Evolutionary conservation across 2,329 filamentous ascomycete genomes (phyloP).

Genomic region (Fusarium musae): DNA sequence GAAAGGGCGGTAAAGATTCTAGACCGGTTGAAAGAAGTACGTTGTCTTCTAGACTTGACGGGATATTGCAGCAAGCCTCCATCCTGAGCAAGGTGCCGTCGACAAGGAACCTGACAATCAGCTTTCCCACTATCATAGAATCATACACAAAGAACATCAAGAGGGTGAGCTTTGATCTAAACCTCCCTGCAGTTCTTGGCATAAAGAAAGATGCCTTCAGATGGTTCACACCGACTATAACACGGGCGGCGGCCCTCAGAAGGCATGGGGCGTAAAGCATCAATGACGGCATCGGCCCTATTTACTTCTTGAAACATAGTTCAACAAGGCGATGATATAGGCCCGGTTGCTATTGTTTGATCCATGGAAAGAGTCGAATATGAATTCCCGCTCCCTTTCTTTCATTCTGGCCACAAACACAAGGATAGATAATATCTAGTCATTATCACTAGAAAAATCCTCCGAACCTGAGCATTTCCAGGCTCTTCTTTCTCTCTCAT

Average conservation of each 20-base stretch:
- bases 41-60: not conserved
- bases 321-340: not conserved
- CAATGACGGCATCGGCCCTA: not conserved
- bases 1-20: not conserved
- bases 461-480: not conserved
- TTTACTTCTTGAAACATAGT: not conserved
- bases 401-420: not conserved
- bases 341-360: not conserved
- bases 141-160: not conserved
- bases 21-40: not conserved
- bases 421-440: not conserved
- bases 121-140: not conserved
- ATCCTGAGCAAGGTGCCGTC: constrained; percentile 9
- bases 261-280: not conserved
- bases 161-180: not conserved
- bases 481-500: not conserved
- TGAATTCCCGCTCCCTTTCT: constrained; percentile 12
- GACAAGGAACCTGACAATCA: not conserved
- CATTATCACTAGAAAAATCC: not conserved
- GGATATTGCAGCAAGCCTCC: constrained; percentile 4
- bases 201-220: not conserved
- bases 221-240: not conserved
- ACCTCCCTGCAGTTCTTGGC: not conserved
- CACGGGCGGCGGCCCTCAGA: not conserved
- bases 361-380: not conserved